phyloP scores from a whole-genome alignment of 129 eudicot genomes.

The Lactuca sativa region DNA sequence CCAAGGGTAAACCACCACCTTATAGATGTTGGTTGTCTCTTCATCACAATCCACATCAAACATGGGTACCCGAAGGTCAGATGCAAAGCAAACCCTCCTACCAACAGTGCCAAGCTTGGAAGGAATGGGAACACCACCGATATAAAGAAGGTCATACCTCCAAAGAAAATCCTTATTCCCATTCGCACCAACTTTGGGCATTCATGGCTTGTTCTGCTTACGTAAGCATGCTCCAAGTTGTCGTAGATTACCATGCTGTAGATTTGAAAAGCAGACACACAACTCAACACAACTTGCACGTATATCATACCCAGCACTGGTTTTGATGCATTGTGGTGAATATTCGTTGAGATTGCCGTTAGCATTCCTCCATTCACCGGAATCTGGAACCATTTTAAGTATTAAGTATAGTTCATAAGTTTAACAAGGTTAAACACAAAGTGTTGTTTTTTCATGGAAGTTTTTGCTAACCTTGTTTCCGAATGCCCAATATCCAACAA shows the following conservation, averaged over 20 bases:
- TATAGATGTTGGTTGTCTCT: conserved; percentile 41
- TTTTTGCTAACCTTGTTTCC: conserved; percentile 46
- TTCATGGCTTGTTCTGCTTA: conserved; percentile 37
- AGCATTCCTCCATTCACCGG: conserved; percentile 51
- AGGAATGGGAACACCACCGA: conserved; percentile 59
- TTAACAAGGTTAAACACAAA: not conserved
- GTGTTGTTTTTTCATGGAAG: not conserved
- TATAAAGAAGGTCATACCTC: conserved; percentile 49
- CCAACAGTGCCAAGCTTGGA: conserved; percentile 50
- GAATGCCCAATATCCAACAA: conserved; percentile 66
- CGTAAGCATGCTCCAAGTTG: conserved; percentile 53
- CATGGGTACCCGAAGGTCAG: conserved; percentile 70
- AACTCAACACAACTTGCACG: conserved; percentile 45
- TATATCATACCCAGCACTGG: conserved; percentile 42
- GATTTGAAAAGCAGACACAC: conserved; percentile 62
- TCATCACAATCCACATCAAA: conserved; percentile 63
- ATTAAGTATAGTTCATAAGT: not conserved
- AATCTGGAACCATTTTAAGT: conserved; percentile 36
- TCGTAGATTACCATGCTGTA: conserved; percentile 67
- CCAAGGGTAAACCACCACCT: conserved; percentile 50
- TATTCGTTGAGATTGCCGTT: conserved; percentile 44
- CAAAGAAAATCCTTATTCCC: conserved; percentile 46
- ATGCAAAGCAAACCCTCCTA: conserved; percentile 61
- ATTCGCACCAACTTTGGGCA: conserved; percentile 53
- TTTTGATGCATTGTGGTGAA: conserved; percentile 39